Conservation (phyloP, 2,329 filamentous ascomycete species). For the Penicillium sumatraense region DNA sequence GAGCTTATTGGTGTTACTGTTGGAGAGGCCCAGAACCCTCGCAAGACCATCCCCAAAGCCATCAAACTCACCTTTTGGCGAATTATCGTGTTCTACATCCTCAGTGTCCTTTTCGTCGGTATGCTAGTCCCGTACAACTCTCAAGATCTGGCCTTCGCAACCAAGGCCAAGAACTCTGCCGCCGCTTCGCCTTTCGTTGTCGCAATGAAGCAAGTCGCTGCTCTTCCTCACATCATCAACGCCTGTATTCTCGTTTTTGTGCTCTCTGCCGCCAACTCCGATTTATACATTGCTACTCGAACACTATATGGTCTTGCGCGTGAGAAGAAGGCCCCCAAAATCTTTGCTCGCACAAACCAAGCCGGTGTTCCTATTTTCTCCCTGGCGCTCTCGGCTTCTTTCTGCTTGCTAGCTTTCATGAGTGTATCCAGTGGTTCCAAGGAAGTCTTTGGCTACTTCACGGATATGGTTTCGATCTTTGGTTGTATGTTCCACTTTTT, state of each 20-base stretch:
- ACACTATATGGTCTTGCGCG: slow-evolving; percentile 74
- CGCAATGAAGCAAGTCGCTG: slow-evolving; percentile 68
- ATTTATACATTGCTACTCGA: slow-evolving; percentile 75
- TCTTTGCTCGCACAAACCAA: slow-evolving; percentile 73
- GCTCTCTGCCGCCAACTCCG: slow-evolving; percentile 77
- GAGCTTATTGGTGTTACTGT: slow-evolving; percentile 79
- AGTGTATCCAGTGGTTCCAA: slow-evolving; percentile 64
- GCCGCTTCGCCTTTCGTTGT: slow-evolving; percentile 76
- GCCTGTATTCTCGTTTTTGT: slow-evolving; percentile 76
- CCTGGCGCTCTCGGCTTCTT: slow-evolving; percentile 63
- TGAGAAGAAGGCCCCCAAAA: slow-evolving; percentile 71
- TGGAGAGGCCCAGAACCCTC: slow-evolving; percentile 78
- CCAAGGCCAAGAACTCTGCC: slow-evolving; percentile 53
- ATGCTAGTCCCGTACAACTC: slow-evolving; percentile 78
- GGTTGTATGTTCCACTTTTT: slow-evolving; percentile 38
- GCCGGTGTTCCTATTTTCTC: slow-evolving; percentile 73
- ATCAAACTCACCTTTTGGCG: slow-evolving; percentile 83
- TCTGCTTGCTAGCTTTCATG: slow-evolving; percentile 72
- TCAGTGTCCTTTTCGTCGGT: slow-evolving; percentile 74
- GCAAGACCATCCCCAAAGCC: slow-evolving; percentile 75
- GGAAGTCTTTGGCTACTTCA: slow-evolving; percentile 67
- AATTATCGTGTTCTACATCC: slow-evolving; percentile 78
- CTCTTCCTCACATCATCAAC: slow-evolving; percentile 71
- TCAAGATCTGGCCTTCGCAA: slow-evolving; percentile 57
- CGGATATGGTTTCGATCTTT: slow-evolving; percentile 70